Base-by-base conservation (phyloP, 768 basidiomycete genomes). In the Tubosaeta sp. region DNA sequence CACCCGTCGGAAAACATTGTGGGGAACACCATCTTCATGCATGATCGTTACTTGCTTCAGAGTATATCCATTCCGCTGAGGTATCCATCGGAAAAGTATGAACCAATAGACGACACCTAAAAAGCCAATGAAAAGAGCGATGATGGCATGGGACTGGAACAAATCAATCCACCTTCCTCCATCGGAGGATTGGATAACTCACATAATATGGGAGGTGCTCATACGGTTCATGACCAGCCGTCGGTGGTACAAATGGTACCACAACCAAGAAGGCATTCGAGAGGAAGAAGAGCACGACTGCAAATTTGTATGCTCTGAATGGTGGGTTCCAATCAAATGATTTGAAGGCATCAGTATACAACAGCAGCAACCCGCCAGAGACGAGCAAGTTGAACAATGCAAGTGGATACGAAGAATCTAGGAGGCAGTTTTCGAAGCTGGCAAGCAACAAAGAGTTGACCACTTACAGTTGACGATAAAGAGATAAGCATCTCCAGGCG, bases 401-500 rank as follows among this genome's bases (percentile, higher is more conserved):
- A 14, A 74, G 54, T 4, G 81, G 81, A 57, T 85, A 86, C 0
- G 83, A 81, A 2, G 76, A 75, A 16, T 81, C 85, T 87, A 33
- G 11, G 3, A 33, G 33, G 12, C 22, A 25, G 33, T 11, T 37
- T 26, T 52, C 17, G 53, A 46, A 13, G 13, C 31, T 26, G 17
- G 17, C 4, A 19, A 3, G 26, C 26, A 45, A n/a, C 51, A 34
- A 29, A 29, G 33, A 22, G 17, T 45, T 10, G 8, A 25, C 16
- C 19, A 65, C 84, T 55, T 47, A 85, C 86, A 63, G 59, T 80
- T 85, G 50, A 86, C 74, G 58, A 83, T 74, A 66, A 91, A 88
- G 29, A 82, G 73, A 60, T 87, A 91, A 0, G 85, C 85, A 58
- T 90, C 88, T 4, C 89, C 88, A 0, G 85, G 77, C 0, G 88